Percentiles rank a stretch among this genome's conserved stretches.
These are phyloP conservation scores for Candida piceae DNA, from an alignment of 805 yeast species.

Conservation along the genomic window DNA sequence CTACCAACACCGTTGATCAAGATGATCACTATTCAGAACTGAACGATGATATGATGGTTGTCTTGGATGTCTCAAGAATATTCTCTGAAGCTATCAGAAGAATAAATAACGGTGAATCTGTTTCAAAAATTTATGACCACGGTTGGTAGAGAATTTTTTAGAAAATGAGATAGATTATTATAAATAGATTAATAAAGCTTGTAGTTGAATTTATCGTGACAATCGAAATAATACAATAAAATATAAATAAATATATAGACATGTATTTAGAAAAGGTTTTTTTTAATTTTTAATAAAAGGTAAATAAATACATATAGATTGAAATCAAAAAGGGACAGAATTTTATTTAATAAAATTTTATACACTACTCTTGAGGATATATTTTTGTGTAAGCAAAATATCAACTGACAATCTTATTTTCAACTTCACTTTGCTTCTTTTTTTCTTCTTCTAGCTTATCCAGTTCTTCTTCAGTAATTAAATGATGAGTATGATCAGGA, in stretches of 20 bases:
- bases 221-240: too few species aligned
- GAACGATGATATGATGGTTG: constrained; percentile 55
- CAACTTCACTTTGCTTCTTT: constrained; percentile 20
- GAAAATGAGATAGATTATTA: too few species aligned
- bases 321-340: too few species aligned
- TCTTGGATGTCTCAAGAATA: constrained; percentile 80
- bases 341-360: too few species aligned
- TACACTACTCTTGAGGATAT: too few species aligned
- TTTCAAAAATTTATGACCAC: constrained; percentile 87
- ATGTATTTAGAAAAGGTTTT: too few species aligned
- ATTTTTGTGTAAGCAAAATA: not conserved
- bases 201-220: too few species aligned
- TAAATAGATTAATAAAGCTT: too few species aligned
- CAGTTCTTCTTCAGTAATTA: constrained; percentile 63
- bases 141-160: constrained; percentile 50
- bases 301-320: too few species aligned
- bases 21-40: constrained; percentile 44
- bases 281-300: too few species aligned
- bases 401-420: constrained; percentile 1
- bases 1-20: constrained; percentile 92
- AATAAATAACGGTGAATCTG: constrained; percentile 95
- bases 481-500: constrained; percentile 55
- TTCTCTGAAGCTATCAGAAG: constrained; percentile 95
- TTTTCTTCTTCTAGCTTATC: constrained; percentile 35
- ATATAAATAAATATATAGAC: too few species aligned